Evolutionary conservation across 768 basidiomycete species (phyloP).

Genomic region (Boletus subparvulus): DNA sequence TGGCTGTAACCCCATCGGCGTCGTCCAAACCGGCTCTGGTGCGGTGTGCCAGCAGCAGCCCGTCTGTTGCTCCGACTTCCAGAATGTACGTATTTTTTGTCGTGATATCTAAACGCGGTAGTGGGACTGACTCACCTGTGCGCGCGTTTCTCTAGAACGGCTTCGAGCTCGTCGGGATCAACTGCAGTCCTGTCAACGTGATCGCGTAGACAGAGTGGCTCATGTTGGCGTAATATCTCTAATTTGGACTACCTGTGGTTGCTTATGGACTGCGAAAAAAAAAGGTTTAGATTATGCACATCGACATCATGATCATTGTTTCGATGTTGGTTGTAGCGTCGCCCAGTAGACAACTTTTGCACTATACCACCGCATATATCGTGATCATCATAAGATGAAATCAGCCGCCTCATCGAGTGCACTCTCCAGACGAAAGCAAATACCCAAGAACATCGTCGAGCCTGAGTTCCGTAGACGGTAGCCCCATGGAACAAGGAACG

Average conservation of each 20-base stretch:
- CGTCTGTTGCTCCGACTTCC: slow-evolving; percentile 5
- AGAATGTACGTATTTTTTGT: background rate
- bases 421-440: too few species aligned
- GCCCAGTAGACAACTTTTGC: background rate
- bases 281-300: background rate
- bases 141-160: slow-evolving; percentile 1
- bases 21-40: background rate
- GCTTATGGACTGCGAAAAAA: background rate
- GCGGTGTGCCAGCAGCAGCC: background rate
- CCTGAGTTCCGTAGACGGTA: background rate
- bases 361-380: background rate
- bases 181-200: slow-evolving; percentile 10
- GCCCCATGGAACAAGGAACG: background rate
- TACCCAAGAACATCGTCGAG: background rate
- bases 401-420: too few species aligned
- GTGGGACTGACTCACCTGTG: background rate
- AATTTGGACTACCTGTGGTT: slow-evolving; percentile 2
- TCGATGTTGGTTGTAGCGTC: background rate
- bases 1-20: background rate
- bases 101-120: background rate
- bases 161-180: background rate
- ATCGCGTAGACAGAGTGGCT: background rate
- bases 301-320: background rate
- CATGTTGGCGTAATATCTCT: background rate
- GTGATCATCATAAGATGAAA: background rate